A percentile compares a stretch with the other conserved stretches of the same genome.
These are phyloP conservation scores for Barbatosphaeria neglecta DNA, from an alignment of 495 filamentous ascomycete genomes.

Conservation along the genomic window DNA sequence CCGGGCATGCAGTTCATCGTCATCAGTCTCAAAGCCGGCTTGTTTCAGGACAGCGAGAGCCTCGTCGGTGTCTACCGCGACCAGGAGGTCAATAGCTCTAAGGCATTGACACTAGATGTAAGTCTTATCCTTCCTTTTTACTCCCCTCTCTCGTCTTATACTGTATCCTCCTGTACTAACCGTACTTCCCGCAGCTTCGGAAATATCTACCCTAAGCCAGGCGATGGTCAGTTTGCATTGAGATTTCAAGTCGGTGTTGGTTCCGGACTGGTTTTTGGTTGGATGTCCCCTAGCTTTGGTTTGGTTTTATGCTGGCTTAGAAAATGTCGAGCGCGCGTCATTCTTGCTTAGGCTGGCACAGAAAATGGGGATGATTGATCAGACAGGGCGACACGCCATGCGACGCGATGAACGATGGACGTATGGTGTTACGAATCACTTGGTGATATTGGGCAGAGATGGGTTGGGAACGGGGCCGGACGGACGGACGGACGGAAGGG, in stretches of 20 bases:
- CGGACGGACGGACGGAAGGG: not conserved
- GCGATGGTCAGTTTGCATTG: not conserved
- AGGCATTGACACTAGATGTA: conserved; percentile 87
- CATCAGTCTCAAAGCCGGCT: conserved; percentile 82
- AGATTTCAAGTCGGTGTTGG: too few relatives aligned
- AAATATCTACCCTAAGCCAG: conserved; percentile 14
- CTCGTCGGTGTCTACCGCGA: conserved; percentile 92
- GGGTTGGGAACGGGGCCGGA: not conserved
- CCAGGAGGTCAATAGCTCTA: conserved; percentile 80
- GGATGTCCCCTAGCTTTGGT: too few relatives aligned
- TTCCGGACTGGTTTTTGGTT: too few relatives aligned
- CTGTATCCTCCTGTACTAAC: not conserved
- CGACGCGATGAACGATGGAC: not conserved
- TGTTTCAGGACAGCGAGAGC: conserved; percentile 90
- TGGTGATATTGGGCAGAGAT: not conserved
- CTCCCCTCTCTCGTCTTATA: not conserved
- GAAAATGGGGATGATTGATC: too few relatives aligned
- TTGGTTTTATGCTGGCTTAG: too few relatives aligned
- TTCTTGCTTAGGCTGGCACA: too few relatives aligned
- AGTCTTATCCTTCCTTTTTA: conserved; percentile 28
- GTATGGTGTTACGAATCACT: too few relatives aligned
- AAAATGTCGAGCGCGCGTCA: too few relatives aligned
- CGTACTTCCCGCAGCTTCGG: conserved; percentile 12
- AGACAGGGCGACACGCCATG: too few relatives aligned
- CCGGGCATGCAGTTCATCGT: conserved; percentile 99